Evolutionary conservation across 495 filamentous ascomycete genomes (phyloP), one percentile per base, ranked within the genome.

Genomic region (Xylaria curta): DNA sequence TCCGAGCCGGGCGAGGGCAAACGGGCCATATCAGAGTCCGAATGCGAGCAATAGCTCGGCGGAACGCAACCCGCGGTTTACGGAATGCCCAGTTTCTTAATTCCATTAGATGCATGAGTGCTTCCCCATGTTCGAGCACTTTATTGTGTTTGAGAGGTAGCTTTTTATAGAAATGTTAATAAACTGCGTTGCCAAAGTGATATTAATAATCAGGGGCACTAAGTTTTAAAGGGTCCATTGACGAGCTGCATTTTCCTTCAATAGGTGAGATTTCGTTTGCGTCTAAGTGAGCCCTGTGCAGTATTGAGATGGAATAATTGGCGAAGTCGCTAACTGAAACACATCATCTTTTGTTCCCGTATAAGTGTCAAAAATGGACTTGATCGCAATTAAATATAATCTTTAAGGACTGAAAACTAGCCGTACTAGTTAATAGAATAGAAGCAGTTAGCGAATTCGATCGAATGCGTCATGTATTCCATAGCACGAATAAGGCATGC

Each of bases 21-120:
- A 60, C 58, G 58, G 58, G 33, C 33, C 33, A n/a, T 60, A 12
- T 36, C n/a, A 21, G 31, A 40, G 33, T 38, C 58, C 58, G 58
- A 38, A 38, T 60, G 58, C 33, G 19, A 40, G 58, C 9, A 19
- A 56, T 31, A 21, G n/a, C 47, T 21, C n/a, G 6, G n/a, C 47
- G 9, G 19, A 51, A 21, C 47, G 47, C n/a, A 51, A 24, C n/a
- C 47, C 47, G 46, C 46, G 46, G 46, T 8, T 49, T 46, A 4
- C 42, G 42, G 42, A 46, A 46, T 46, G 42, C 42, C 42, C 15
- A 46, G 42, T 46, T 15, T 4, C 13, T 17, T 46, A 46, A 46
- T 46, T 15, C 42, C 42, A 46, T 46, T 13, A 46, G 17, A 46
- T 46, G 4, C 15, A 13, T 21, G 46, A 19, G 17, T 49, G 17